Conservation (phyloP, 176 grass and related monocot species). For the Hyparrhenia diplandra region DNA sequence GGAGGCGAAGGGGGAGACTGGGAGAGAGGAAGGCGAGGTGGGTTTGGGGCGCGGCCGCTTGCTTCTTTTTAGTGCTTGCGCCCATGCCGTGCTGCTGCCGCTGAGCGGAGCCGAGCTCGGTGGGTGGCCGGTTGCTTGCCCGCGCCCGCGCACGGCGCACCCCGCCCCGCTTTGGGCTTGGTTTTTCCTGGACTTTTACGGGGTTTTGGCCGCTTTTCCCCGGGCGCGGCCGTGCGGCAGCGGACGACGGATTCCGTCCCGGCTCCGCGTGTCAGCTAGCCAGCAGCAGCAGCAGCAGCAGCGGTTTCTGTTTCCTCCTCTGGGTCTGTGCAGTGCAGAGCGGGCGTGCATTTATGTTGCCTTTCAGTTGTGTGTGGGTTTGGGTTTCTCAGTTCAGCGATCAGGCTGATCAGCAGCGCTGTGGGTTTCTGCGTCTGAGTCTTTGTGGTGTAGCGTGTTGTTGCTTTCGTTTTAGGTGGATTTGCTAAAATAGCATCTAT, state of each 20-base stretch:
- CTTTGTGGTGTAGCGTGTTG: not conserved
- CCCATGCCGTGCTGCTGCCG: conserved; percentile 50
- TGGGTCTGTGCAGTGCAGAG: no score
- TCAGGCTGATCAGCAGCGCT: no score
- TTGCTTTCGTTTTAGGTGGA: no score
- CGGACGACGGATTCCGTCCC: not conserved
- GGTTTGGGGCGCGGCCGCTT: conserved; percentile 27
- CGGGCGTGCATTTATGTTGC: conserved; percentile 10
- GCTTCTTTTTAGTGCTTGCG: conserved; percentile 45
- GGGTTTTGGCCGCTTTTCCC: conserved; percentile 5
- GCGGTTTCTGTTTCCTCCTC: no score
- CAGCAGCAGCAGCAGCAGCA: no score
- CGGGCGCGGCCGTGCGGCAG: conserved; percentile 6
- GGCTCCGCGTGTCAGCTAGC: not conserved
- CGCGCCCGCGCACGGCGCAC: not conserved
- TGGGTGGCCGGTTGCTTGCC: conserved; percentile 17
- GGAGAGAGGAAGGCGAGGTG: not conserved
- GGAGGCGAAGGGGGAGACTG: not conserved
- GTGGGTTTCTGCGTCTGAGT: not conserved
- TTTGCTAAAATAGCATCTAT: no score
- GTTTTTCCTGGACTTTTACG: not conserved
- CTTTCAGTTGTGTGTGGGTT: conserved; percentile 39
- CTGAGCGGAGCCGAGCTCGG: conserved; percentile 14
- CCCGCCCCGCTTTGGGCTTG: conserved; percentile 15
- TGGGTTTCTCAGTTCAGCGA: not conserved